Percentiles rank a stretch among this genome's conserved stretches.
Conservation (phyloP, 306 rosid species). For the Fragaria iinumae region DNA sequence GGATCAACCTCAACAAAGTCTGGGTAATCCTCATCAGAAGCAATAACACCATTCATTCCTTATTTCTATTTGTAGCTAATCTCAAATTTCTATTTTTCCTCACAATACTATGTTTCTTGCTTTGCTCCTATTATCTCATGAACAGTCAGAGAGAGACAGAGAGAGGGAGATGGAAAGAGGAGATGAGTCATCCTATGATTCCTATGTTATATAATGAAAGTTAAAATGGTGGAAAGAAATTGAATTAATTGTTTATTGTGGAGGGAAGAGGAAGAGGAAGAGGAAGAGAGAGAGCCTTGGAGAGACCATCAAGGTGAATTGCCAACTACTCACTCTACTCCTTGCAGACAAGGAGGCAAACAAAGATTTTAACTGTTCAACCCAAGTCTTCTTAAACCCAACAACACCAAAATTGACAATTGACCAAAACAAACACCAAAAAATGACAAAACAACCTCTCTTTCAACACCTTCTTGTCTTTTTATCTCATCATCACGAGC, state of each 20-base stretch:
- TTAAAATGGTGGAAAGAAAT: conserved; percentile 3
- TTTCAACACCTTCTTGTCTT: conserved; percentile 11
- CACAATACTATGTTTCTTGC: conserved; percentile 19
- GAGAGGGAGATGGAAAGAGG: conserved; percentile 25
- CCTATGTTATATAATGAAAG: conserved; percentile 13
- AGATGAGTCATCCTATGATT: conserved; percentile 12
- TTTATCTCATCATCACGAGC: conserved; percentile 74
- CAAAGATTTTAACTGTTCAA: conserved; percentile 35
- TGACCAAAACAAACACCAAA: not conserved
- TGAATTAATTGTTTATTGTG: conserved; percentile 25
- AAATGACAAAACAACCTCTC: conserved; percentile 35
- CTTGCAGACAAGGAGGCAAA: conserved; percentile 49
- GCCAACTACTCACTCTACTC: conserved; percentile 38
- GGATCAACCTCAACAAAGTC: conserved; percentile 97
- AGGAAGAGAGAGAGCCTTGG: conserved; percentile 24
- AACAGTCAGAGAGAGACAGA: conserved; percentile 16
- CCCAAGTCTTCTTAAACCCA: conserved; percentile 7
- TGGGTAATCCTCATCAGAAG: conserved; percentile 43
- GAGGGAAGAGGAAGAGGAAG: conserved; percentile 17
- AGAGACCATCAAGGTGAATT: conserved; percentile 36
- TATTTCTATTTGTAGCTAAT: conserved; percentile 6
- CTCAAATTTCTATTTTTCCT: conserved; percentile 13
- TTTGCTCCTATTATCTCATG: not conserved
- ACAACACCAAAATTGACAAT: conserved; percentile 52
- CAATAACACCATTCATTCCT: conserved; percentile 66